A percentile compares a stretch with the other conserved stretches of the same genome.
Evolutionary conservation across 1,284 basidiomycete species (phyloP).

Genomic region (Fomes fomentarius): DNA sequence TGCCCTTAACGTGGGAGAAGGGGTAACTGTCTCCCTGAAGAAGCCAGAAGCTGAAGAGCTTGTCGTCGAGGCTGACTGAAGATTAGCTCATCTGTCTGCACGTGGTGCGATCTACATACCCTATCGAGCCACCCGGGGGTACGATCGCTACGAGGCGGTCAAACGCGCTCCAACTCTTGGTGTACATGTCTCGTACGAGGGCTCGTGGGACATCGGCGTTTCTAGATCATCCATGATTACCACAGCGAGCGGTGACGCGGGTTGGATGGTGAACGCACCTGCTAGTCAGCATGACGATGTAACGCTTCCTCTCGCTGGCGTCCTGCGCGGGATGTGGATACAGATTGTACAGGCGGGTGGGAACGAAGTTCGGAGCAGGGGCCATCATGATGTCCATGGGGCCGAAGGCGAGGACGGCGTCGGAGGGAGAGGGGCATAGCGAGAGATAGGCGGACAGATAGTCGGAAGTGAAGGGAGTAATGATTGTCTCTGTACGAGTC

Average conservation of each 20-base stretch:
- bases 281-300: slow-evolving; percentile 69
- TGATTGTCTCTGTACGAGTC: slow-evolving; percentile 57
- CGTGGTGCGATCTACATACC: slow-evolving; percentile 48
- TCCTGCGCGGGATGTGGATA: slow-evolving; percentile 81
- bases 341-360: slow-evolving; percentile 70
- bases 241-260: background rate
- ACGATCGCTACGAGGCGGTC: slow-evolving; percentile 83
- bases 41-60: slow-evolving; percentile 85
- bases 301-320: slow-evolving; percentile 67
- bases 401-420: slow-evolving; percentile 75
- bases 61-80: slow-evolving; percentile 73
- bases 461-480: slow-evolving; percentile 77
- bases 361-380: slow-evolving; percentile 70
- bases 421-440: slow-evolving; percentile 67
- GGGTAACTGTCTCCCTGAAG: slow-evolving; percentile 77
- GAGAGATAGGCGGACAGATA: slow-evolving; percentile 77
- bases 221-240: slow-evolving; percentile 40
- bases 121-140: slow-evolving; percentile 84
- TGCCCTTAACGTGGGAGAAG: slow-evolving; percentile 79
- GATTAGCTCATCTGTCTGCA: background rate
- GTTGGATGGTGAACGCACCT: slow-evolving; percentile 45
- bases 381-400: slow-evolving; percentile 77
- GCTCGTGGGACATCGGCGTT: slow-evolving; percentile 85
- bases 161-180: slow-evolving; percentile 88
- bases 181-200: slow-evolving; percentile 85